Evolutionary conservation across 805 yeast genomes (phyloP), one percentile per base, ranked within the genome.

Genomic region (Metschnikowia matae): DNA sequence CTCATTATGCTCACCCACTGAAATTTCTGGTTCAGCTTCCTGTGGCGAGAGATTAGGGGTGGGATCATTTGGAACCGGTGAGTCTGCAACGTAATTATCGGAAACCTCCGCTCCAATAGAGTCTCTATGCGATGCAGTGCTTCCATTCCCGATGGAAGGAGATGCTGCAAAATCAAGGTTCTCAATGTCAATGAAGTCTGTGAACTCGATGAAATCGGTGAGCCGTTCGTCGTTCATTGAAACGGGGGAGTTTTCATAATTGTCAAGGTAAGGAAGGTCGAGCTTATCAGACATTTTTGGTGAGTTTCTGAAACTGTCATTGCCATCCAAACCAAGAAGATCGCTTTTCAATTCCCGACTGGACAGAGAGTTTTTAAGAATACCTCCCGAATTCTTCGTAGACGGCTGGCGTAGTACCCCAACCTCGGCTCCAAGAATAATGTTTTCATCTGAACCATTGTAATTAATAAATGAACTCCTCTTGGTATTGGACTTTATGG

Each of bases 181-280:
- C 31, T 71, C 77, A 23, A 67, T 64, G 54, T 72, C 74, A 46
- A 73, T 67, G 51, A 63, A 73, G 47, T 73, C 75, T 34, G 70
- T 62, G 48, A 73, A 73, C 50, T 73, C 77, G 51, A 71, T 65
- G n/a, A 73, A 64, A 41, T 71, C 74, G 31, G 54, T 54, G 45
- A 49, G 57, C 38, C 59, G 57, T 7, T 51, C 59, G 14, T 53
- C 53, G 31, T 29, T 51, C 13, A 48, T 51, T 15, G 51, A 44
- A 13, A 21, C 23, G 6, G 40, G 40, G 4, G 46, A 44, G 2
- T 35, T 23, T 15, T 34, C 40, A 15, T 6, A 6, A 14, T 15
- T 1, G 17, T 21, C 40, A 13, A 43, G 32, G 13, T 17, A n/a
- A 18, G 23, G 29, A 20, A 37, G 13, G 8, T 42, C 38, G 6